Conservation (phyloP, 345 rosid species). For the Jatropha curcas region DNA sequence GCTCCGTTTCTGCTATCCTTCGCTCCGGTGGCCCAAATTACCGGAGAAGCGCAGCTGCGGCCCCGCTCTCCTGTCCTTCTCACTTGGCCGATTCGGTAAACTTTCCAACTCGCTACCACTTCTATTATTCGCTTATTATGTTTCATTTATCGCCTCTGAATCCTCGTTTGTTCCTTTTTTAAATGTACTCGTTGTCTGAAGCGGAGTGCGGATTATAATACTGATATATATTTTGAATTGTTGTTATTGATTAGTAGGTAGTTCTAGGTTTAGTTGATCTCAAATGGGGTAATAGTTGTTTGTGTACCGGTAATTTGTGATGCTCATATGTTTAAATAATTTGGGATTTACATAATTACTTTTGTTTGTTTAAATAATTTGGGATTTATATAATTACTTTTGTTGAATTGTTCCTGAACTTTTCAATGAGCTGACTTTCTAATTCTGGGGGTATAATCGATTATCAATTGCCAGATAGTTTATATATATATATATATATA, state of each 20-base stretch:
- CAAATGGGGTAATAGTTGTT: not conserved
- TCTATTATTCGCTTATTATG: not conserved
- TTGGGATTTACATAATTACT: not conserved
- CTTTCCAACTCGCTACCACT: not conserved
- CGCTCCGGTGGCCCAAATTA: constrained; percentile 40
- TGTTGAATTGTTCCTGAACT: not conserved
- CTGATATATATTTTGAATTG: too few species aligned
- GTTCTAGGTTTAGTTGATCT: not conserved
- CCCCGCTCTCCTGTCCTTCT: constrained; percentile 40
- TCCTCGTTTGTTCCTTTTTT: not conserved
- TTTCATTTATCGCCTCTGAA: not conserved
- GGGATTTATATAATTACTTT: not conserved
- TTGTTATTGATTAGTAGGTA: not conserved
- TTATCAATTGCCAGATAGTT: too few species aligned
- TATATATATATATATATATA: too few species aligned
- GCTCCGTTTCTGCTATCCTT: constrained; percentile 59
- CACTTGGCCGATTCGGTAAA: constrained; percentile 42
- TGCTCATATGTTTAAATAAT: not conserved
- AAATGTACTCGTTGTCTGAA: not conserved
- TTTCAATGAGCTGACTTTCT: not conserved
- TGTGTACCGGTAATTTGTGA: not conserved
- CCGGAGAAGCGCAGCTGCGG: constrained; percentile 37
- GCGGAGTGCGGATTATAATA: not conserved
- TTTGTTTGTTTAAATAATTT: not conserved
- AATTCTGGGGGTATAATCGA: too few species aligned